Evolutionary conservation across 352 stramenopile genomes (phyloP), one percentile per base, ranked within the genome.

Genomic region (Pythium volutum): DNA sequence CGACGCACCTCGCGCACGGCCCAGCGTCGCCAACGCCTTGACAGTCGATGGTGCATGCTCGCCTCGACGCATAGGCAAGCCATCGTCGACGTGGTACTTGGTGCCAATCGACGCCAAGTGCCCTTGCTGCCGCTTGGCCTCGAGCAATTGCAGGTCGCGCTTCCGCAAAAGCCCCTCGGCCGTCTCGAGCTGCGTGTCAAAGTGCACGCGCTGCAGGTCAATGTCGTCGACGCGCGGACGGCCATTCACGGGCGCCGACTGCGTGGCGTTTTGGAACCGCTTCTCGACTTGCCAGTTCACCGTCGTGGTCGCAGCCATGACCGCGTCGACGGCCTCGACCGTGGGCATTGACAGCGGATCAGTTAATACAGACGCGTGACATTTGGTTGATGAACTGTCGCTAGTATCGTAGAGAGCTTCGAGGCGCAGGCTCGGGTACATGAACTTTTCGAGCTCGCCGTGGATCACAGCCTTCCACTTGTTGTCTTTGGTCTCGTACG

Each of bases 391-490:
- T 16, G 39, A n/a, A 9, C 33, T 31, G 31, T 64, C 36, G 22
- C 38, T 36, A 10, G 66, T 56, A 4, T 64, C 26, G 39, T 87
- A 89, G 23, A 87, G 22, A 1, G 59, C 55, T 36, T 89, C 80
- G 18, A 89, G 67, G 0, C 76, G 69, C 25, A 89, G 62, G 68
- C 77, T 88, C 7, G 80, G 80, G 53, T 88, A 89, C 80, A 89
- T 88, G 70, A 89, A 88, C 52, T 79, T 80, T 34, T 88, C 80
- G 5, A 89, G 73, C 55, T 88, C 64, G 26, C 78, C 77, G 4
- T 81, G 70, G 31, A 89, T 76, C 0, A 74, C 69, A 12, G 80
- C 80, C 11, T 80, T 86, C 80, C 80, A 88, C 51, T 74, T 81
- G 48, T 68, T 73, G 52, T 88, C 77, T 10, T 33, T 59, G 8